Evolutionary conservation across 2,329 filamentous ascomycete genomes (phyloP).

Genomic region (Pezicula rhizophila): DNA sequence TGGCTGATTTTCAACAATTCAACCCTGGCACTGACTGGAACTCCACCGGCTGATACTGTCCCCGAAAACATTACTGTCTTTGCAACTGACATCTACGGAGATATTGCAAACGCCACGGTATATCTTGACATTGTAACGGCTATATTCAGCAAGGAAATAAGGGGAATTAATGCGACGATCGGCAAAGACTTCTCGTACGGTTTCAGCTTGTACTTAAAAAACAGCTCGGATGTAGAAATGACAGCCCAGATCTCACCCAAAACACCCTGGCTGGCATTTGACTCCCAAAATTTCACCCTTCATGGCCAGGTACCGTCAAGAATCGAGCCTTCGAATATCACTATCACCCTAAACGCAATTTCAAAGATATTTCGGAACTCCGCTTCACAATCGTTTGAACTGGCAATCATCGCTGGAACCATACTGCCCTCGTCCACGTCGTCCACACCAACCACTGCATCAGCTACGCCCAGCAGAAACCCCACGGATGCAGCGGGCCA

Average conservation of each 20-base stretch:
- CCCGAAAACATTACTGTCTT: slow-evolving; percentile 58
- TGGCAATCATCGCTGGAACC: slow-evolving; percentile 8
- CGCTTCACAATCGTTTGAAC: slow-evolving; percentile 15
- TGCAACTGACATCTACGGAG: slow-evolving; percentile 52
- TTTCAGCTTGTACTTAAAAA: slow-evolving; percentile 16
- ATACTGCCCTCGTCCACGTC: slow-evolving; percentile 4
- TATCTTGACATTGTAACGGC: slow-evolving; percentile 18
- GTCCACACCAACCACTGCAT: neutral
- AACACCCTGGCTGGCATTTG: slow-evolving; percentile 21
- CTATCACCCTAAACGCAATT: slow-evolving; percentile 18
- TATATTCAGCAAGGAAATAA: slow-evolving; percentile 17
- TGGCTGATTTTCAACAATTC: slow-evolving; percentile 65
- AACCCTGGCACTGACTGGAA: slow-evolving; percentile 60
- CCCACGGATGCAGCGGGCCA: slow-evolving; percentile 6
- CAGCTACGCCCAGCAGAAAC: neutral
- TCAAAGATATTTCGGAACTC: slow-evolving; percentile 13
- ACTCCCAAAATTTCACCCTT: slow-evolving; percentile 17
- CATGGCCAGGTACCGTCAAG: slow-evolving; percentile 18
- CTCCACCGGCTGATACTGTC: slow-evolving; percentile 49
- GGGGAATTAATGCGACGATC: slow-evolving; percentile 18
- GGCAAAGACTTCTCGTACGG: slow-evolving; percentile 19
- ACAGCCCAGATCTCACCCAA: slow-evolving; percentile 10
- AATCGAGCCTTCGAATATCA: slow-evolving; percentile 8
- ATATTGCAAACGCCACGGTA: slow-evolving; percentile 53
- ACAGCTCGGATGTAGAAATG: slow-evolving; percentile 18